These are phyloP conservation scores for Pseudoperonospora humuli DNA, from an alignment of 352 stramenopile genomes.

Conservation along the genomic window DNA sequence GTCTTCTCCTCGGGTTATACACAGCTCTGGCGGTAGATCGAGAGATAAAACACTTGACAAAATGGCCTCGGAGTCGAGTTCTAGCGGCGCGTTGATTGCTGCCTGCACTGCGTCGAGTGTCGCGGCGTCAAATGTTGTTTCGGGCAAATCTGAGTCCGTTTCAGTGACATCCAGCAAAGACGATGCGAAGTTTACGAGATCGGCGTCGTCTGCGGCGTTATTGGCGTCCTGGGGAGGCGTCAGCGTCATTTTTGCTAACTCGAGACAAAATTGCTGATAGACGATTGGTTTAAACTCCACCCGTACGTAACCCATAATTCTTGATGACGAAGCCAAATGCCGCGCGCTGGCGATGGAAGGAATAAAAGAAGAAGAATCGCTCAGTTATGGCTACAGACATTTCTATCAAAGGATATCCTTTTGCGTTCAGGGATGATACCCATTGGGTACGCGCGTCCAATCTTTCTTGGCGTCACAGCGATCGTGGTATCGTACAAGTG, in stretches of 20 bases:
- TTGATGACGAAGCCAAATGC: too few relatives aligned
- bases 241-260: slow-evolving; percentile 4
- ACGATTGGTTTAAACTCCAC: background rate
- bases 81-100: slow-evolving; percentile 18
- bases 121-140: slow-evolving; percentile 23
- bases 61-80: slow-evolving; percentile 2
- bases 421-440: too few relatives aligned
- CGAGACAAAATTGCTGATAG: background rate
- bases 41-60: background rate
- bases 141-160: slow-evolving; percentile 14
- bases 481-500: too few relatives aligned
- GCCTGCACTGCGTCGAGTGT: slow-evolving; percentile 35
- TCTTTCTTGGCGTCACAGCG: too few relatives aligned
- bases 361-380: too few relatives aligned
- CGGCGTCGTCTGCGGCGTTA: slow-evolving; percentile 20
- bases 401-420: too few relatives aligned
- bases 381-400: too few relatives aligned
- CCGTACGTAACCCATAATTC: too few relatives aligned
- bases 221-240: slow-evolving; percentile 2
- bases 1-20: background rate
- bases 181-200: slow-evolving; percentile 35
- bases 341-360: too few relatives aligned
- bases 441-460: too few relatives aligned
- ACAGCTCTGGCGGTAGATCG: background rate
- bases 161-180: slow-evolving; percentile 33